Evolutionary conservation across 345 rosid genomes (phyloP).

Genomic region (Physaria fendleri): DNA sequence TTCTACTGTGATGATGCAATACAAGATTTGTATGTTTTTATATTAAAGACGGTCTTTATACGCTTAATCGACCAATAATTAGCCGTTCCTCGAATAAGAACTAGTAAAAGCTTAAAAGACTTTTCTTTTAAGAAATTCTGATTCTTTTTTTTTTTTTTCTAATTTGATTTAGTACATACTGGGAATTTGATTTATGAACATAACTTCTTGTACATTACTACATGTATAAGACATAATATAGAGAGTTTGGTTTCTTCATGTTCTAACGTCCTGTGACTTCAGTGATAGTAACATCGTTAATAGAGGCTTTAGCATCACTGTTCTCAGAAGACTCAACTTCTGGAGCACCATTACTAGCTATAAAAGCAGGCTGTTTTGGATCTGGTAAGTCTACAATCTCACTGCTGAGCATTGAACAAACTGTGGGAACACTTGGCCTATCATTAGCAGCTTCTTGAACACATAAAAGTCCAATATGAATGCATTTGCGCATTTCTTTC

Average conservation of each 20-base stretch:
- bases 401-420: no score
- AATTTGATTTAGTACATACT: neutral
- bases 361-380: constrained; percentile 24
- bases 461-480: constrained; percentile 38
- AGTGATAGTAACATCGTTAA: constrained; percentile 20
- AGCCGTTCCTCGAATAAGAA: constrained; percentile 24
- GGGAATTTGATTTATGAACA: neutral
- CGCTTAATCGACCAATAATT: constrained; percentile 2
- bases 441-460: no score
- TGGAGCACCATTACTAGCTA: constrained; percentile 5
- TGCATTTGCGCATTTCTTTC: constrained; percentile 29
- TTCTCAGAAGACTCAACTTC: constrained; percentile 23
- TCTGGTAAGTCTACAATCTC: constrained; percentile 12
- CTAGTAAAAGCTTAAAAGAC: constrained; percentile 15
- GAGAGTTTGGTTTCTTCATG: neutral
- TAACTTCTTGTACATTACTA: neutral
- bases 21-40: neutral
- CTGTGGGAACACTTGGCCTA: no score
- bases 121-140: constrained; percentile 32
- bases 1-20: constrained; percentile 7
- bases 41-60: constrained; percentile 7
- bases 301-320: constrained; percentile 21
- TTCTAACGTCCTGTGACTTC: constrained; percentile 26
- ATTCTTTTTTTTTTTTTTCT: neutral
- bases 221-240: neutral